Evolutionary conservation across 2,329 filamentous ascomycete genomes (phyloP).

Genomic region (Fusarium floridanum): DNA sequence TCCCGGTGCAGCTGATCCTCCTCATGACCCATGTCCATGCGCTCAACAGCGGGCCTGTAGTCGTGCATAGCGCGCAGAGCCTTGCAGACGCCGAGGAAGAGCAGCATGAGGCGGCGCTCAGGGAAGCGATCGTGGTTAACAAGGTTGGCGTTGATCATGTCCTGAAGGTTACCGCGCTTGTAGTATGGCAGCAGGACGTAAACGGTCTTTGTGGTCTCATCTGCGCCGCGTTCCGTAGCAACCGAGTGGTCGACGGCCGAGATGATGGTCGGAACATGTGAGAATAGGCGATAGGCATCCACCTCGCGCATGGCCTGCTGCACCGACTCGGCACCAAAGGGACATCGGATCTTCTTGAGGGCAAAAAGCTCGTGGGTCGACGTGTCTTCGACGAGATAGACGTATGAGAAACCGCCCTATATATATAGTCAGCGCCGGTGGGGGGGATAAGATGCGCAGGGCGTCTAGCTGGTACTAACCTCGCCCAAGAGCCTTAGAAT

Average conservation of each 20-base stretch:
- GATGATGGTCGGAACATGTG: constrained; percentile 86
- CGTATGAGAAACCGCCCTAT: constrained; percentile 96
- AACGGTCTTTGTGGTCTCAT: constrained; percentile 84
- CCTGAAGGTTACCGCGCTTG: constrained; percentile 92
- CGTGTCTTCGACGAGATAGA: constrained; percentile 97
- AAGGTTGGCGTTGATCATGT: constrained; percentile 98
- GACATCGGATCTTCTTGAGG: constrained; percentile 98
- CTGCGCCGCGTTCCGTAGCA: constrained; percentile 76
- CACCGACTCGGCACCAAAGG: constrained; percentile 96
- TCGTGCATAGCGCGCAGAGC: constrained; percentile 93
- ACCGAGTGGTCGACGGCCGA: constrained; percentile 86
- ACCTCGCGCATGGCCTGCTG: constrained; percentile 96
- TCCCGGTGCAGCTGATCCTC: constrained; percentile 55
- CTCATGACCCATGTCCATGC: constrained; percentile 65
- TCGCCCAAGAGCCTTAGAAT: constrained; percentile 94
- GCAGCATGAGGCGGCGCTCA: constrained; percentile 85
- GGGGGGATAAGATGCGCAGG: not conserved
- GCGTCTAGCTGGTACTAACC: constrained; percentile 61
- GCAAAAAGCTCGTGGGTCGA: constrained; percentile 87
- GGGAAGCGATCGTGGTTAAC: constrained; percentile 95
- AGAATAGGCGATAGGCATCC: constrained; percentile 93
- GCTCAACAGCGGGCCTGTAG: constrained; percentile 70
- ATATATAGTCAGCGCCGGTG: constrained; percentile 8
- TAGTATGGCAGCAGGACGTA: constrained; percentile 98
- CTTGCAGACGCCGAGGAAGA: constrained; percentile 93